phyloP scores from a whole-genome alignment of 495 filamentous ascomycete species.

The Neurospora tetrasperma region DNA sequence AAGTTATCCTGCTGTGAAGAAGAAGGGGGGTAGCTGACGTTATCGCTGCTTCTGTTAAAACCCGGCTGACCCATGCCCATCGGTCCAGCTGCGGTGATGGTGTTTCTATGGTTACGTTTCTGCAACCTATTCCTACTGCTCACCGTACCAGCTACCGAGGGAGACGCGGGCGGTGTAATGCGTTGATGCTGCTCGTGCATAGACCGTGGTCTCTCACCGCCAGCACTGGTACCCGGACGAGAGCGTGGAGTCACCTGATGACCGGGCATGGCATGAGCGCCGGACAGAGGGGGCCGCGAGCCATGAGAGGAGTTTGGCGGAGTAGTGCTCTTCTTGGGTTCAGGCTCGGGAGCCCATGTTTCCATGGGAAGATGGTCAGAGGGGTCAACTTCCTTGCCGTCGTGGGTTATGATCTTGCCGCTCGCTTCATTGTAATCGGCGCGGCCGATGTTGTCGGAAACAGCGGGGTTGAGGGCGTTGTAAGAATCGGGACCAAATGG shows the following conservation, averaged over 20 bases:
- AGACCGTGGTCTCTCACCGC: constrained; percentile 11
- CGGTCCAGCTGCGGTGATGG: constrained; percentile 24
- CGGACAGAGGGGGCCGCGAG: constrained; percentile 32
- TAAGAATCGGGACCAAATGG: constrained; percentile 91
- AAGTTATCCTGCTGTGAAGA: constrained; percentile 35
- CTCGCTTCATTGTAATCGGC: constrained; percentile 34
- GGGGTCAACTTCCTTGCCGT: constrained; percentile 82
- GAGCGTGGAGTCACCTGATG: not conserved
- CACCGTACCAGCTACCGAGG: constrained; percentile 13
- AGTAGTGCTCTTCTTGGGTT: constrained; percentile 50
- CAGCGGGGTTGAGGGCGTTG: constrained; percentile 56
- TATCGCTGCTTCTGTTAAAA: constrained; percentile 11
- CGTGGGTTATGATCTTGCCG: constrained; percentile 65
- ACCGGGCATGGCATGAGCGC: constrained; percentile 35
- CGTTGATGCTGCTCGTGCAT: constrained; percentile 1
- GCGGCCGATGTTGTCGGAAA: constrained; percentile 22
- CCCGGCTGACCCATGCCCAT: constrained; percentile 14
- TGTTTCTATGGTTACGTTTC: constrained; percentile 42
- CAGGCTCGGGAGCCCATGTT: constrained; percentile 90
- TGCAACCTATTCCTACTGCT: constrained; percentile 48
- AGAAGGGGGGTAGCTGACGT: constrained; percentile 15
- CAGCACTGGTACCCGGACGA: not conserved
- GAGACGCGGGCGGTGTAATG: constrained; percentile 5
- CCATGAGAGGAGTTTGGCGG: constrained; percentile 35
- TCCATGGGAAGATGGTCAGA: constrained; percentile 87